Evolutionary conservation across 1,284 basidiomycete species (phyloP), one percentile per base, ranked within the genome.

Genomic region (Ganoderma resinaceum): DNA sequence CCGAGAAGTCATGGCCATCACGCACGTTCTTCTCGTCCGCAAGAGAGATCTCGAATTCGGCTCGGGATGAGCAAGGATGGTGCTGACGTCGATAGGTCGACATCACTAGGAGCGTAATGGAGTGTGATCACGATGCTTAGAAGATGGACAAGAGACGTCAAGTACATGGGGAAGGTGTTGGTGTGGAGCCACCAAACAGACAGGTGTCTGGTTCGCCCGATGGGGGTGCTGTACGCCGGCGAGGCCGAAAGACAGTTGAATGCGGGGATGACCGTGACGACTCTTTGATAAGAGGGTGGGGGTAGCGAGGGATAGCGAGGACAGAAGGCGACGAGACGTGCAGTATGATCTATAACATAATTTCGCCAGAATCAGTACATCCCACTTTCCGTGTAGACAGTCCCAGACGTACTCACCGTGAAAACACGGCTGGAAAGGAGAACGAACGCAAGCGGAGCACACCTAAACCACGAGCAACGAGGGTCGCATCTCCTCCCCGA

Each of bases 1-100:
- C 43, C 53, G 73, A 26, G 14, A 29, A 66, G 82, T 46, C 72
- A 91, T 90, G 81, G 1, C 11, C 85, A 85, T 74, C 8, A 59
- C 66, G 33, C 26, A 69, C 70, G 49, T 52, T 63, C 43, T 90
- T 87, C 73, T 98, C 97, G 7, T 91, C 88, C 20, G 86, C 82
- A 72, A 97, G 88, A 49, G 90, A 88, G 60, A 90, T 84, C 76
- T 95, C 91, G 43, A 99, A 86, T 74, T 96, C 93, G 68, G 84
- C 87, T 87, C 0, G 96, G 95, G 35, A 99, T 88, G 43, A 94
- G 81, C 0, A 83, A 81, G 0, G 82, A 80, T 5, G 73, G 66
- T 7, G 77, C 79, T 3, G 81, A 78, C 0, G 85, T 80, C 7
- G 85, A 80, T 9, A 89, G 78, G 68, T 94, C 93, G 11, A 91